These are phyloP conservation scores for Penicillium mononematosum DNA, from an alignment of 495 filamentous ascomycete species.

Conservation along the genomic window DNA sequence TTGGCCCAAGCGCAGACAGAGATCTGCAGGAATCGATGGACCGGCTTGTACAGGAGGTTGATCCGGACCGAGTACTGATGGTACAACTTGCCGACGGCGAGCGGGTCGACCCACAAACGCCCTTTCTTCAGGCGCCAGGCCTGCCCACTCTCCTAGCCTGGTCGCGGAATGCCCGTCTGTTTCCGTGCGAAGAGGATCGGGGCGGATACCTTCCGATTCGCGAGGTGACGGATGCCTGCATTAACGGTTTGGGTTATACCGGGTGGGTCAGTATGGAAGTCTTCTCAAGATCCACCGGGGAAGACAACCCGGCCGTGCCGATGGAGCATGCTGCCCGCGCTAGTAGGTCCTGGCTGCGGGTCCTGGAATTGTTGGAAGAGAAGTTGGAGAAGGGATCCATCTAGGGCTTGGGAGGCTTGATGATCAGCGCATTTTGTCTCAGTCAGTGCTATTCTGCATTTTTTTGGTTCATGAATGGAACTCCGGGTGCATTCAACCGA, in stretches of 20 bases:
- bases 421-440: neutral
- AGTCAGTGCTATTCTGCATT: neutral
- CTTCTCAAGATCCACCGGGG: conserved; percentile 61
- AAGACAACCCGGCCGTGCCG: conserved; percentile 52
- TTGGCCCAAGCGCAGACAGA: conserved; percentile 47
- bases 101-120: conserved; percentile 37
- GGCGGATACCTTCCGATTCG: conserved; percentile 63
- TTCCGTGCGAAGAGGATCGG: conserved; percentile 61
- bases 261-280: conserved; percentile 75
- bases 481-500: neutral
- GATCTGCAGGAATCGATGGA: conserved; percentile 53
- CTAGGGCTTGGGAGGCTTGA: neutral
- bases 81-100: conserved; percentile 74
- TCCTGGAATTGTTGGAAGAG: conserved; percentile 16
- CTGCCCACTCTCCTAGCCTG: conserved; percentile 47
- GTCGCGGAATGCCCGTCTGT: conserved; percentile 69
- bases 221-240: conserved; percentile 51
- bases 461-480: neutral
- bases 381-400: conserved; percentile 4
- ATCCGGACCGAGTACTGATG: conserved; percentile 63
- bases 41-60: conserved; percentile 52
- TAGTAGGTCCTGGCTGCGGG: conserved; percentile 53
- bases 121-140: conserved; percentile 19
- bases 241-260: conserved; percentile 60
- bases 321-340: conserved; percentile 63